phyloP scores from a whole-genome alignment of 768 basidiomycete genomes.

The Chlorophyllum brunneum region DNA sequence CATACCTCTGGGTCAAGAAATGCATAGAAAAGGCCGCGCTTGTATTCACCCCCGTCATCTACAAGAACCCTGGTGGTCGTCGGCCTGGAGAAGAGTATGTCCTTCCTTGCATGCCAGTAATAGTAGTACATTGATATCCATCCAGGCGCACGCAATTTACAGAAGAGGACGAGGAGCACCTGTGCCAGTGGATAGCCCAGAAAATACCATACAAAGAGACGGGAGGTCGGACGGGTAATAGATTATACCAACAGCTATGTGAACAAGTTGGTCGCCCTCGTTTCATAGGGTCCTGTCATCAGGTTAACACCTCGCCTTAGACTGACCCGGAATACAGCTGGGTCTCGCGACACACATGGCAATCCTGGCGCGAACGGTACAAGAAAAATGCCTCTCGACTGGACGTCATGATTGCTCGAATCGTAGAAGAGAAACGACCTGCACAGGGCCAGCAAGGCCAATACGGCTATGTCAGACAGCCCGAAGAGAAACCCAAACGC shows the following conservation, averaged over 20 bases:
- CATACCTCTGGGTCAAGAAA: constrained; percentile 80
- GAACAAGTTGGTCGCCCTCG: constrained; percentile 49
- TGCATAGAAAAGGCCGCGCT: constrained; percentile 68
- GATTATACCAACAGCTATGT: constrained; percentile 77
- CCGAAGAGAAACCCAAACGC: constrained; percentile 67
- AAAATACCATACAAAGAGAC: constrained; percentile 85
- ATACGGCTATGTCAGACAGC: constrained; percentile 75
- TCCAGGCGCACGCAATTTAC: constrained; percentile 74
- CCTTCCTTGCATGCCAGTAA: constrained; percentile 2
- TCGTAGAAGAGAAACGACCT: constrained; percentile 71
- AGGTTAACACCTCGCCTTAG: constrained; percentile 28
- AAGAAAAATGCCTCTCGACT: constrained; percentile 76
- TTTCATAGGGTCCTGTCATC: neutral
- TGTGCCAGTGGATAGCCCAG: constrained; percentile 76
- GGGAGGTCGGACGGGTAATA: constrained; percentile 78
- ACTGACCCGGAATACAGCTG: constrained; percentile 72
- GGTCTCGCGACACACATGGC: constrained; percentile 85
- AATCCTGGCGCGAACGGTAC: constrained; percentile 87
- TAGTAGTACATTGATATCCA: neutral
- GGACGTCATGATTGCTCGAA: constrained; percentile 56
- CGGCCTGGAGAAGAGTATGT: constrained; percentile 78
- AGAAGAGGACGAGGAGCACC: constrained; percentile 67
- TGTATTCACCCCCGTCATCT: constrained; percentile 70
- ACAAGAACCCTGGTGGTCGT: constrained; percentile 81
- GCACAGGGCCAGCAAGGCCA: constrained; percentile 73